Conservation (phyloP, 768 basidiomycete species). For the Dioszegia crocea region DNA sequence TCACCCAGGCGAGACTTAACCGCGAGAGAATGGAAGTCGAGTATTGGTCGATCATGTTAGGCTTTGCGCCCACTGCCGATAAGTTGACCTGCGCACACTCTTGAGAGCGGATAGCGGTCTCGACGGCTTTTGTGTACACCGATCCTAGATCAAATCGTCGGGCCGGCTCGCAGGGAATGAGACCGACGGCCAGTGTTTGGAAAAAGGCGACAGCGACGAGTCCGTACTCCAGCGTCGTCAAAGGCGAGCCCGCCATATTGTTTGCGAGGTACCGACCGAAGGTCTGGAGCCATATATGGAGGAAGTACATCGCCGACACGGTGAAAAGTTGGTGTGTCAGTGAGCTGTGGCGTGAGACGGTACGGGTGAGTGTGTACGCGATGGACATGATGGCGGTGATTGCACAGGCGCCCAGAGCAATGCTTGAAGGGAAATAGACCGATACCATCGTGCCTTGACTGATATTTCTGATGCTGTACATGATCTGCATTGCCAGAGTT, state of each 20-base stretch:
- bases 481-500: no score
- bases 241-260: not conserved
- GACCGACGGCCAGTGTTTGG: not conserved
- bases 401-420: no score
- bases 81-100: no score
- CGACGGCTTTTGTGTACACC: constrained; percentile 24
- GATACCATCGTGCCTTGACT: no score
- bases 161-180: constrained; percentile 17
- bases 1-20: constrained; percentile 16
- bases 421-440: no score
- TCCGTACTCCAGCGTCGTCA: constrained; percentile 10
- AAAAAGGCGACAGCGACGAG: not conserved
- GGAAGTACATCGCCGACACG: no score
- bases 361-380: no score
- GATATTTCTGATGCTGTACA: no score
- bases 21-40: constrained; percentile 17
- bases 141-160: constrained; percentile 11
- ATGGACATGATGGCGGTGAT: no score
- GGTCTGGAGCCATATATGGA: constrained; percentile 11
- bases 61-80: not conserved
- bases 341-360: no score
- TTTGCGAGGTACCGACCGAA: constrained; percentile 15
- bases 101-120: not conserved
- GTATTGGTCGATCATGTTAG: constrained; percentile 13
- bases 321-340: no score